Conservation (phyloP, 78 protist species). For the Dictyostelium intermedium region DNA sequence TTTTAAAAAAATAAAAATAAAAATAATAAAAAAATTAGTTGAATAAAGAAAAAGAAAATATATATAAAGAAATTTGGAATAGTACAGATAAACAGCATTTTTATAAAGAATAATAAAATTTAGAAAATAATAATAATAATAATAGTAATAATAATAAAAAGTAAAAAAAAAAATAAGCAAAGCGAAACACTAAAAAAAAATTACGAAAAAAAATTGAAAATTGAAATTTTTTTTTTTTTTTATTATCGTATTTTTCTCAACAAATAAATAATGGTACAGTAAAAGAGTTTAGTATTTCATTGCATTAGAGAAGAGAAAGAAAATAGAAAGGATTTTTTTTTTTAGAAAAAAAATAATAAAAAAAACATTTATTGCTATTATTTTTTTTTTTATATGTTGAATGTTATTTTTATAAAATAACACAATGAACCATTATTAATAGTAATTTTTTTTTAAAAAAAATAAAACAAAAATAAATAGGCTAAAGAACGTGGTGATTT, state of each 20-base stretch:
- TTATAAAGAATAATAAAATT: neutral
- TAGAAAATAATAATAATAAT: no score
- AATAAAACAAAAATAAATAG: slow-evolving; percentile 22
- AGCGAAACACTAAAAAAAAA: neutral
- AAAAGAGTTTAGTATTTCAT: neutral
- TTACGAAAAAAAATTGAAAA: neutral
- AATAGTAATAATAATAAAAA: no score
- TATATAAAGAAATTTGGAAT: no score
- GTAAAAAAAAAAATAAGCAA: no score
- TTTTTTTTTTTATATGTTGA: neutral
- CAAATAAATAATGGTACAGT: neutral
- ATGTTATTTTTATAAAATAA: neutral
- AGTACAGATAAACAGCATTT: neutral
- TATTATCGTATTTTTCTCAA: neutral
- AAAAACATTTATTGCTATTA: no score
- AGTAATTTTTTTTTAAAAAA: neutral
- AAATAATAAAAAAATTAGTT: neutral
- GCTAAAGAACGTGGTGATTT: slow-evolving; percentile 93
- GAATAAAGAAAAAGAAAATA: no score
- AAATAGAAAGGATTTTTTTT: neutral
- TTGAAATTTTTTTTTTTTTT: no score
- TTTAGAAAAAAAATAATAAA: no score
- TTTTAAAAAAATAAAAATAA: no score
- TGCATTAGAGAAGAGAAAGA: neutral
- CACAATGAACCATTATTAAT: neutral